Percentiles rank a stretch among this genome's conserved stretches.
Conservation (phyloP, 148 eudicot genomes). For the Vaccinium myrtillus region DNA sequence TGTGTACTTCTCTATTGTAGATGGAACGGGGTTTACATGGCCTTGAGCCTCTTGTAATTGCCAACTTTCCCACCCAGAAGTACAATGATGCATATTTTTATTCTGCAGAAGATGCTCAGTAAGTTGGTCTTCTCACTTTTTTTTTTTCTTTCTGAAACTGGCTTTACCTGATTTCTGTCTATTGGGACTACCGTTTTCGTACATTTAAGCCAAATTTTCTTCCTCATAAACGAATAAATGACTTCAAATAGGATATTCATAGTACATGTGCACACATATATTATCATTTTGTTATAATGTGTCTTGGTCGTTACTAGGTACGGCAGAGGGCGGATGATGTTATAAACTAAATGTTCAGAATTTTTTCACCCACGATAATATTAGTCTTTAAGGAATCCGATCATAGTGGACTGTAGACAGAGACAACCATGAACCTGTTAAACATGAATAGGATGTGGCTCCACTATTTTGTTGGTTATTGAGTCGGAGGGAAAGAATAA, state of each 20-base stretch:
- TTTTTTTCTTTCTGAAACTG: neutral
- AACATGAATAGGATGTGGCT: neutral
- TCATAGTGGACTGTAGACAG: neutral
- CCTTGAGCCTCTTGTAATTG: slow-evolving; percentile 59
- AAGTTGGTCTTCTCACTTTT: slow-evolving; percentile 30
- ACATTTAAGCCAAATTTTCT: neutral
- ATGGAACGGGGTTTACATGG: slow-evolving; percentile 83
- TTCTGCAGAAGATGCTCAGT: slow-evolving; percentile 69
- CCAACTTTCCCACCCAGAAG: slow-evolving; percentile 77
- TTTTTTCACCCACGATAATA: neutral
- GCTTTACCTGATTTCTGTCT: slow-evolving; percentile 1
- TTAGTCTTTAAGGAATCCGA: neutral
- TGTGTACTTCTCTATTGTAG: slow-evolving; percentile 35
- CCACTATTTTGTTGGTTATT: neutral
- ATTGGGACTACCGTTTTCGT: neutral
- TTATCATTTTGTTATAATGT: neutral
- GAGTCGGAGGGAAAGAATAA: neutral
- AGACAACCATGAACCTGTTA: neutral
- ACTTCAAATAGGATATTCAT: neutral
- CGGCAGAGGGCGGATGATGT: neutral
- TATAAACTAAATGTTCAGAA: neutral
- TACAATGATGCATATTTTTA: slow-evolving; percentile 62
- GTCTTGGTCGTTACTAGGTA: neutral
- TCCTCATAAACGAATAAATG: neutral
- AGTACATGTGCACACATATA: too few relatives aligned